A percentile compares a stretch with the other conserved stretches of the same genome.
Evolutionary conservation across 140 eudicot species (phyloP).

Genomic region (Ambrosia hybrid): DNA sequence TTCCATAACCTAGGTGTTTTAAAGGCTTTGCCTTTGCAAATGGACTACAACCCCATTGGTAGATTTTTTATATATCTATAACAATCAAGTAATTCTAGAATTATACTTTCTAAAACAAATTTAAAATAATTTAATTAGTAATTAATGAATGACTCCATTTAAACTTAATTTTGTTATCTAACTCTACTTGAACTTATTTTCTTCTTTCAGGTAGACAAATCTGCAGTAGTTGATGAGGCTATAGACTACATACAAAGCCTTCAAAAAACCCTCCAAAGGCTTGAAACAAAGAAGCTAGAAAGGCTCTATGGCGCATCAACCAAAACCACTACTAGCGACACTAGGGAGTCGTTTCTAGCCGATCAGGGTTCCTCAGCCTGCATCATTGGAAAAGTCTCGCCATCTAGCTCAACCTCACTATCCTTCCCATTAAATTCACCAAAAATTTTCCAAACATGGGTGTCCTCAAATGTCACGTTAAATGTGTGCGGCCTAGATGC

Average conservation of each 20-base stretch:
- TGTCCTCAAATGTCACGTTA: constrained; percentile 55
- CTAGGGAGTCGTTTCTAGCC: constrained; percentile 75
- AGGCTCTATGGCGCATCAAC: constrained; percentile 40
- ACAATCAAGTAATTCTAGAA: too few relatives aligned
- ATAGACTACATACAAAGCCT: constrained; percentile 53
- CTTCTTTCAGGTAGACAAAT: constrained; percentile 71
- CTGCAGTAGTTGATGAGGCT: constrained; percentile 90
- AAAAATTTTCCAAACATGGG: constrained; percentile 53
- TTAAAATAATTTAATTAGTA: not conserved
- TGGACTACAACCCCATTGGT: too few relatives aligned
- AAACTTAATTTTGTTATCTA: too few relatives aligned
- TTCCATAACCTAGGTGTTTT: too few relatives aligned
- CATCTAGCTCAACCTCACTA: constrained; percentile 28
- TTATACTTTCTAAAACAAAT: too few relatives aligned
- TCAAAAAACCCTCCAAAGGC: constrained; percentile 53
- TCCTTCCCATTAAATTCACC: constrained; percentile 35
- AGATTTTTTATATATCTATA: too few relatives aligned
- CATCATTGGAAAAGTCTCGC: constrained; percentile 7
- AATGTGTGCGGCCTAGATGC: constrained; percentile 63
- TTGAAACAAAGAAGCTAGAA: constrained; percentile 57
- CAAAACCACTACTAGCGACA: not conserved
- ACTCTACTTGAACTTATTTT: not conserved
- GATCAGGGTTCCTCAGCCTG: constrained; percentile 44
- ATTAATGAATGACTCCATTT: too few relatives aligned
- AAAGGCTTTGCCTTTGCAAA: too few relatives aligned